These are phyloP conservation scores for Irpex rosettiformis DNA, from an alignment of 1,284 basidiomycete genomes.

Conservation along the genomic window DNA sequence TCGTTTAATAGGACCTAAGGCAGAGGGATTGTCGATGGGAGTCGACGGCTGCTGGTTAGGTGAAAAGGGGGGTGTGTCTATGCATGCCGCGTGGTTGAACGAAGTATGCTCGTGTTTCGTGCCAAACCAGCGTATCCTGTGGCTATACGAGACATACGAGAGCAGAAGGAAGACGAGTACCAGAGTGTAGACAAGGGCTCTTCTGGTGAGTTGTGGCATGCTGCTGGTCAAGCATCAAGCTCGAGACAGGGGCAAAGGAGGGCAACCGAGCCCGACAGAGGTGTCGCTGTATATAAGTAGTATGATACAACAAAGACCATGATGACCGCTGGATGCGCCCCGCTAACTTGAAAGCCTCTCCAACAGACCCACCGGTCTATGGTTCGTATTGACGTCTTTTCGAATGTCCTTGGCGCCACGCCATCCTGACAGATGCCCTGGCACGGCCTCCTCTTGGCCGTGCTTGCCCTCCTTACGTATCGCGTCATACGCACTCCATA, in stretches of 20 bases:
- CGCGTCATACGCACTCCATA: too few species aligned
- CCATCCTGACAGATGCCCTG: too few species aligned
- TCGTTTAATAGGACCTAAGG: conserved; percentile 7
- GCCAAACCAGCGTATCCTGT: not conserved
- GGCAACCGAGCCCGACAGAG: not conserved
- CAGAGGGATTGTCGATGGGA: not conserved
- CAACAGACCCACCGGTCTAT: too few species aligned
- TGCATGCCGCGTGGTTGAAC: not conserved
- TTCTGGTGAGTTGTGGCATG: not conserved
- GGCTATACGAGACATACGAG: not conserved
- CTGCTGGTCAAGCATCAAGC: not conserved
- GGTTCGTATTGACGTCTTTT: not conserved
- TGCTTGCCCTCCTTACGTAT: too few species aligned
- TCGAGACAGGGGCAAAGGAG: not conserved
- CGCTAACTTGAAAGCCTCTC: too few species aligned
- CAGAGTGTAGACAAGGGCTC: not conserved
- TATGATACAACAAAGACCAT: not conserved
- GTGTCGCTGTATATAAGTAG: too few species aligned
- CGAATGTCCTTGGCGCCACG: not conserved
- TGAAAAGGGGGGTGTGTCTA: not conserved
- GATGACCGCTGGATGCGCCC: not conserved
- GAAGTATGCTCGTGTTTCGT: not conserved
- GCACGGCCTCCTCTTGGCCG: too few species aligned
- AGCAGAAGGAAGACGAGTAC: not conserved
- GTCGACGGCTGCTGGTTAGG: not conserved